Evolutionary conservation across 2,329 filamentous ascomycete species (phyloP), one percentile per base, ranked within the genome.

Genomic region (Trichoderma semiorbis): DNA sequence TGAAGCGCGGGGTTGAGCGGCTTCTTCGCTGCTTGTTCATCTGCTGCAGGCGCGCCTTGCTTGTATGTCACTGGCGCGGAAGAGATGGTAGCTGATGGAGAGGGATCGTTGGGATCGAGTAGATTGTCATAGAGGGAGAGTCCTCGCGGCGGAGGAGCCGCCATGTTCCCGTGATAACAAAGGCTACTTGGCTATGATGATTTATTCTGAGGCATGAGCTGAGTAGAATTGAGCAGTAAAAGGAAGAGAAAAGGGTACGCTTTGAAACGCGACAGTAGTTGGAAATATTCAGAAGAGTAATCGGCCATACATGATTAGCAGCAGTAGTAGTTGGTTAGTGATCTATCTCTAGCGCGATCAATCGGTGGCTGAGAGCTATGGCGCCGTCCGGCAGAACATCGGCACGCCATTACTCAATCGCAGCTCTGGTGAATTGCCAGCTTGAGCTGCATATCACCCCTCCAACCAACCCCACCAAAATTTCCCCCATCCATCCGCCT

Each of bases 61-160:
- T 89, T 89, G 81, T 94, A 95, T 69, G 91, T 86, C 66, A 95
- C 89, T 0, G 93, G 92, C 2, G 89, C 92, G 76, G 91, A 89
- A 18, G 92, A 93, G 76, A 95, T 93, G n/a, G 92, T 92, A n/a
- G 86, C 83, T 2, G 85, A 77, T 43, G 83, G 80, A 74, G 81
- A 76, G 61, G 76, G 85, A 82, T 83, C 81, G 74, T 83, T 81
- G 24, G 89, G 84, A 76, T 93, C 91, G 74, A 96, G 89, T 57
- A 97, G 87, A 80, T 97, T 93, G 69, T 93, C 94, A 80, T 97
- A 97, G 6, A 97, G 89, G 21, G 93, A 95, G 75, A 94, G 84
- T 71, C 86, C 86, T 71, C 84, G 81, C 61, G 81, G 78, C 14
- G 81, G 81, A 58, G 83, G 84, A 72, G 77, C 78, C 72, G 80